A percentile compares a stretch with the other conserved stretches of the same genome.
Conservation (phyloP, 805 yeast genomes). For the Barnettozyma wickerhamii region DNA sequence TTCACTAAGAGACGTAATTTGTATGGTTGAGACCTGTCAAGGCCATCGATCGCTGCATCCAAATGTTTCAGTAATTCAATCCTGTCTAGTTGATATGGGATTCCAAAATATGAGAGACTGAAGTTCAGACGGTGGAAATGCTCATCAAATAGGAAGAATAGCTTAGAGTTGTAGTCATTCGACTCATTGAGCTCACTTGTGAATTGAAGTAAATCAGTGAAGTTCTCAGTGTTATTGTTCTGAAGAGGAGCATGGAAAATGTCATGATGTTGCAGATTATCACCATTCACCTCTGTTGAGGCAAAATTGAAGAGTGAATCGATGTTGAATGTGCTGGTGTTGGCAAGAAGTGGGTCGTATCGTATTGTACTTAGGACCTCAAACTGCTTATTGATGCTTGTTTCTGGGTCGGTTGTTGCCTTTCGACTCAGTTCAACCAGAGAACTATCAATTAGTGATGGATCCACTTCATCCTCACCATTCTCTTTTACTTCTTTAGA, state of each 20-base stretch:
- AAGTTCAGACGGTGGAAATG: slow-evolving; percentile 59
- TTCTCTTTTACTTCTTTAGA: not conserved
- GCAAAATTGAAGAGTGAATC: slow-evolving; percentile 1
- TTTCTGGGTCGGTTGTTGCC: slow-evolving; percentile 6
- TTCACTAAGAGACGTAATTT: slow-evolving; percentile 45
- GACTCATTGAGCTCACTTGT: not conserved
- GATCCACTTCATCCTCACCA: not conserved
- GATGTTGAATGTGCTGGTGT: not conserved
- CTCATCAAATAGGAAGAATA: slow-evolving; percentile 58
- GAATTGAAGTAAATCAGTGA: not conserved
- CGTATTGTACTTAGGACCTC: slow-evolving; percentile 67
- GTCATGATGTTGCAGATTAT: not conserved
- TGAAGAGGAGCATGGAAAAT: not conserved
- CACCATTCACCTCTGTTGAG: not conserved
- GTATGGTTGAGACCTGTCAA: slow-evolving; percentile 33
- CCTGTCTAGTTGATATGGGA: slow-evolving; percentile 40
- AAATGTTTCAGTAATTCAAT: slow-evolving; percentile 39
- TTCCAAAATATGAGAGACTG: slow-evolving; percentile 50
- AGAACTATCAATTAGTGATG: slow-evolving; percentile 7
- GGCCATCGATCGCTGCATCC: slow-evolving; percentile 29
- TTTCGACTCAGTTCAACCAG: slow-evolving; percentile 5
- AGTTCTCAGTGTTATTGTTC: not conserved
- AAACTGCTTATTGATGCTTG: slow-evolving; percentile 32
- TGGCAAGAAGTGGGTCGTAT: slow-evolving; percentile 59
- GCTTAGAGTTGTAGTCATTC: slow-evolving; percentile 12